Conservation (phyloP, 768 basidiomycete genomes). For the Phanerodontia chrysosporium region DNA sequence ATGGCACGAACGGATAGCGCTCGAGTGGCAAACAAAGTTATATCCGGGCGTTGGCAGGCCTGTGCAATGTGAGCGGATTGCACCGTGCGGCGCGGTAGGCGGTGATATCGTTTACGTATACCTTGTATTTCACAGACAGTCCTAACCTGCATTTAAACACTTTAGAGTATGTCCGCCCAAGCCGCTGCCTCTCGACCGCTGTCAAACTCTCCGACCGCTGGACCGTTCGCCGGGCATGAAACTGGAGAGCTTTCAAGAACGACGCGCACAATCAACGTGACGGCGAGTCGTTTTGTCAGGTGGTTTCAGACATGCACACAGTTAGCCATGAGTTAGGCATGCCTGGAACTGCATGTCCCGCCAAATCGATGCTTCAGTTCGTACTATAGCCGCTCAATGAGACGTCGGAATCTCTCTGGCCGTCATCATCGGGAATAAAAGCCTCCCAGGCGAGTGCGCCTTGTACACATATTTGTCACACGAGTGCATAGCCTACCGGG, state of each 20-base stretch:
- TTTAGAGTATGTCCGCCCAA: neutral
- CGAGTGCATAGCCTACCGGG: neutral
- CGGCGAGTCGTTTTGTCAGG: neutral
- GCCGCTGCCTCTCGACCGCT: neutral
- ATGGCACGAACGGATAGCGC: too few species aligned
- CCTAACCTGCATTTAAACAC: neutral
- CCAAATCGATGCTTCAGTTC: neutral
- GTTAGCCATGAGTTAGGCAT: too few species aligned
- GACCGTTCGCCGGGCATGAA: neutral
- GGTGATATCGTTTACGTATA: neutral
- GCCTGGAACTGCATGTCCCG: neutral
- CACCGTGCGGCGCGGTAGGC: neutral
- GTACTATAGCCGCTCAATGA: neutral
- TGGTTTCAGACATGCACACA: too few species aligned
- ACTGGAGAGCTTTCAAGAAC: neutral
- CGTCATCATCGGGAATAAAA: neutral
- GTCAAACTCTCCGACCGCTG: neutral
- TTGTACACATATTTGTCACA: neutral
- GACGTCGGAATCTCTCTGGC: neutral
- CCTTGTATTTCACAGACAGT: neutral
- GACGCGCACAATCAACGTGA: neutral
- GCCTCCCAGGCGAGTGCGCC: neutral
- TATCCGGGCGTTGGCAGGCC: neutral
- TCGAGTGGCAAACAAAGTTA: neutral
- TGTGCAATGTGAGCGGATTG: neutral